Conservation (phyloP, 208 protist genomes). For the Strigomonas culicis region DNA sequence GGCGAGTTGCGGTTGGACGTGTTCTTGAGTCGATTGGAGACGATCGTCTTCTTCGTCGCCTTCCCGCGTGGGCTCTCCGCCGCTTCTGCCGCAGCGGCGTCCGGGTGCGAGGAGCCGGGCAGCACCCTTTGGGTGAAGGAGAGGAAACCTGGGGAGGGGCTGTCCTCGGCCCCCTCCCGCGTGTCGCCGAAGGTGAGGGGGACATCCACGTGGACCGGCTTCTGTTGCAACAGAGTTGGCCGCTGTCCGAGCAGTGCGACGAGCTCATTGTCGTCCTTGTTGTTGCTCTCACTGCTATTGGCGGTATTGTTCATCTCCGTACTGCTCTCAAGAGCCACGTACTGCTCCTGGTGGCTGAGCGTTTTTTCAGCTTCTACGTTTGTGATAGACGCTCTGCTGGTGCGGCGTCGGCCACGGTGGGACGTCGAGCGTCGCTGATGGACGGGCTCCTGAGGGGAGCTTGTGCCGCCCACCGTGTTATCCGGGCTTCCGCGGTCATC, state of each 20-base stretch:
- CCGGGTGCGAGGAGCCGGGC: neutral
- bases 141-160: neutral
- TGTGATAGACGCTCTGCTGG: too few species aligned
- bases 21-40: slow-evolving; percentile 26
- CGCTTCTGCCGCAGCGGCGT: neutral
- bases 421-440: too few species aligned
- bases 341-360: too few species aligned
- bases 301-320: too few species aligned
- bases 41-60: slow-evolving; percentile 27
- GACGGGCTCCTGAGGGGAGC: neutral
- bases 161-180: neutral
- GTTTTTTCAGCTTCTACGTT: too few species aligned
- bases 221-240: neutral
- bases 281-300: neutral
- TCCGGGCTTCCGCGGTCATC: slow-evolving; percentile 18
- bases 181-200: slow-evolving; percentile 2
- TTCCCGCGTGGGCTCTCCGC: neutral
- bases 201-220: neutral
- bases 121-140: neutral
- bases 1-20: slow-evolving; percentile 4
- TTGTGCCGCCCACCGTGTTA: neutral
- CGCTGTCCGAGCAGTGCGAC: neutral
- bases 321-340: too few species aligned
- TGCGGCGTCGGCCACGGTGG: too few species aligned
- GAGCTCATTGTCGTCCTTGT: neutral